Evolutionary conservation across 2,329 filamentous ascomycete genomes (phyloP), one percentile per base, ranked within the genome.

Genomic region (Biscogniauxia marginata): DNA sequence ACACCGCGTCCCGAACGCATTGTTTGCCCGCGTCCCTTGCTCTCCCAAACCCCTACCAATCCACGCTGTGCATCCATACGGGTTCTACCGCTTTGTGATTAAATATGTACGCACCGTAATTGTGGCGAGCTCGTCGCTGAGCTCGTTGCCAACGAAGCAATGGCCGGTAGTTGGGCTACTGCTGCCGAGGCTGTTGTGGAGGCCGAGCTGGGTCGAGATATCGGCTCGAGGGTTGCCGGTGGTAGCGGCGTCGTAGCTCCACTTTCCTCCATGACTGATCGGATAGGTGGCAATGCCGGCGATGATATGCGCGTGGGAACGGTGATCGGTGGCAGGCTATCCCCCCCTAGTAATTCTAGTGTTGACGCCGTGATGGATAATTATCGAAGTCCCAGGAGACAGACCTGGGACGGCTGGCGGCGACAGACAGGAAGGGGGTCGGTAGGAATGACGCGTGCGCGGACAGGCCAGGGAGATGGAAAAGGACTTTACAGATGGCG

Each of bases 171-270:
- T 45, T 82, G 79, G 16, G 74, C 72, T 55, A 75, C 67, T 23
- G 66, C 77, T n/a, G 73, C 74, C 22, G 64, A 77, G 18, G 73
- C 74, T 19, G 76, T 73, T 1, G 78, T 77, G 3, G 81, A 79
- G 2, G 77, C 77, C 25, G 80, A 80, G 63, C 74, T 77, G 20
- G 78, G 78, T 62, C 77, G 74, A 24, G 81, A 80, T 56, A 80
- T 77, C 18, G 77, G 73, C 59, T 84, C 81, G 45, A 77, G 67
- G 8, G 71, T 69, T 34, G 74, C 71, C 39, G 73, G 67, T 44
- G 75, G 68, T 46, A 77, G 67, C 49, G 73, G 63, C 53, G 76
- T 74, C 25, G 71, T 61, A 9, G 53, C 46, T 21, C 21, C 48
- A 55, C 72, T 74, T 62, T 82, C 79, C 65, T 82, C 80, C 77